A percentile compares a stretch with the other conserved stretches of the same genome.
Evolutionary conservation across 73 alveolate genomes (phyloP).

Genomic region (Paraurostyla sp.): DNA sequence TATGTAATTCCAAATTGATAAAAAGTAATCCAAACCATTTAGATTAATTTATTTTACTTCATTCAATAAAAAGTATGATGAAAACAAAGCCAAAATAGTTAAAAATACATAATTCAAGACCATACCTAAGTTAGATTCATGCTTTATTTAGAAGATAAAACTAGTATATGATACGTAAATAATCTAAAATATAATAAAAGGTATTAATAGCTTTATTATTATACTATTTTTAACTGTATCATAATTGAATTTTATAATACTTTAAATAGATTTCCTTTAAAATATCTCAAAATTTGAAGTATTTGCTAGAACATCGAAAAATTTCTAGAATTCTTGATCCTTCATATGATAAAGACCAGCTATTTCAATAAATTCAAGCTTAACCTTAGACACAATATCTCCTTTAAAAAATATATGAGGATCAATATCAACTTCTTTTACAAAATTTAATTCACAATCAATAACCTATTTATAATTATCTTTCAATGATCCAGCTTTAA

Average conservation of each 20-base stretch:
- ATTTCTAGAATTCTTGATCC: not conserved
- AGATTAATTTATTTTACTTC: not conserved
- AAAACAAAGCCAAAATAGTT: not conserved
- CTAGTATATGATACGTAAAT: not conserved
- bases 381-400: not conserved
- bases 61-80: not conserved
- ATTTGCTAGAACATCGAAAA: not conserved
- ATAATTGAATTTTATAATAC: constrained; percentile 31
- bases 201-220: not conserved
- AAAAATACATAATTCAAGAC: too few species aligned
- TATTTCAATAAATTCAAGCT: not conserved
- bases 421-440: not conserved
- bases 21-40: not conserved
- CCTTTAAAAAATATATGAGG: too few species aligned
- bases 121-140: not conserved
- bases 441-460: not conserved
- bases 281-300: not conserved
- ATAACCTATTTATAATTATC: too few species aligned
- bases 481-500: not conserved
- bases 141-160: not conserved
- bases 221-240: not conserved
- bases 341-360: constrained; percentile 28
- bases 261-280: not conserved
- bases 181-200: not conserved
- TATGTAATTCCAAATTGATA: constrained; percentile 22